Evolutionary conservation across 495 filamentous ascomycete genomes (phyloP).

Genomic region (Jackrogersella minutella): DNA sequence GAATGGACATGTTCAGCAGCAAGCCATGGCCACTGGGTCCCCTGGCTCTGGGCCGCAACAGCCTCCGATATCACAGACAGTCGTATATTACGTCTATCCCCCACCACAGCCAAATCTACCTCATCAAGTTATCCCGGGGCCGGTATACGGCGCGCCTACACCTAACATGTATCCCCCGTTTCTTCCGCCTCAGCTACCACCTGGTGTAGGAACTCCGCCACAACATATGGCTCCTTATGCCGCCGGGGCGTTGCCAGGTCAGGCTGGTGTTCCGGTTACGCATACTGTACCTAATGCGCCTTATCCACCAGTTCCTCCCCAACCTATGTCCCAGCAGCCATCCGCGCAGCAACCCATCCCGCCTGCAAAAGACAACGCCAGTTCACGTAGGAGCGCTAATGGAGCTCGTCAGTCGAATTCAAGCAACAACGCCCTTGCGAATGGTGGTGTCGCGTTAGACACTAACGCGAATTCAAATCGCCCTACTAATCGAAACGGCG

Average conservation of each 20-base stretch:
- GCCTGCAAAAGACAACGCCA: not conserved
- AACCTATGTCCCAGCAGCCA: not conserved
- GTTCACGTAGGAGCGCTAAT: not conserved
- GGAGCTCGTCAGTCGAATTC: not conserved
- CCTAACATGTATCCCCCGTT: not conserved
- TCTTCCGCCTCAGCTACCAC: not conserved
- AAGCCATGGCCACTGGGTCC: not conserved
- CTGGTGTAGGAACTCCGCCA: not conserved
- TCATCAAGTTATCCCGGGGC: not conserved
- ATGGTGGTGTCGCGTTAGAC: not conserved
- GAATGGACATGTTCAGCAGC: not conserved
- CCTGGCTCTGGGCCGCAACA: not conserved
- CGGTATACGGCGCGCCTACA: not conserved
- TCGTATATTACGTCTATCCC: not conserved
- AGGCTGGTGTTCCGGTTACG: not conserved
- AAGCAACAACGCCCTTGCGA: not conserved
- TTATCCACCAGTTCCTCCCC: not conserved
- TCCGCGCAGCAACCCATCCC: not conserved
- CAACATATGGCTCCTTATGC: not conserved
- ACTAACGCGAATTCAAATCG: not conserved
- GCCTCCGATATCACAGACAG: not conserved
- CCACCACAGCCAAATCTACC: not conserved
- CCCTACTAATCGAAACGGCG: not conserved
- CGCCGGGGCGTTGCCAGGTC: not conserved
- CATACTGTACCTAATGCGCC: not conserved